These are phyloP conservation scores for Cylindrodendrum hubeiense DNA, from an alignment of 2,329 filamentous ascomycete species.

Conservation along the genomic window DNA sequence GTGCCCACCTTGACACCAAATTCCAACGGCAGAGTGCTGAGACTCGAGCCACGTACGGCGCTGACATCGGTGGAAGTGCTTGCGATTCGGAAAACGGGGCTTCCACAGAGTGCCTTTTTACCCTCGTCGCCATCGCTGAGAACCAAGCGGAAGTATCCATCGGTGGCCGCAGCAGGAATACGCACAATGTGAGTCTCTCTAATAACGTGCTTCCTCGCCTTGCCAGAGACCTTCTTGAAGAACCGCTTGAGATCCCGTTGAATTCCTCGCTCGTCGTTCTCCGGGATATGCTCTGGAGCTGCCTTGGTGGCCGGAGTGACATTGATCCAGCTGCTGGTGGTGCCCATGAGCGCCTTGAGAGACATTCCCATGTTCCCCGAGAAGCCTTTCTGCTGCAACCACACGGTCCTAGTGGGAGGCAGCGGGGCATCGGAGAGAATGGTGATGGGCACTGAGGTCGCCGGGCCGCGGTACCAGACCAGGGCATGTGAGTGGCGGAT, in stretches of 20 bases:
- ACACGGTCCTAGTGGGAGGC: slow-evolving; percentile 69
- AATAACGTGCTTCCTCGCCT: slow-evolving; percentile 61
- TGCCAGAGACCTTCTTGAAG: slow-evolving; percentile 64
- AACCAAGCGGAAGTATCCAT: slow-evolving; percentile 78
- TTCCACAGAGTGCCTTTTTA: slow-evolving; percentile 72
- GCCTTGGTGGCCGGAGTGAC: slow-evolving; percentile 71
- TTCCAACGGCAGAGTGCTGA: slow-evolving; percentile 75
- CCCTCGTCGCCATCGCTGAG: slow-evolving; percentile 62
- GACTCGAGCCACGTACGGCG: slow-evolving; percentile 73
- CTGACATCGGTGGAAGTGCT: slow-evolving; percentile 73
- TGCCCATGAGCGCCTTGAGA: slow-evolving; percentile 71
- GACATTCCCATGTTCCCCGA: slow-evolving; percentile 77
- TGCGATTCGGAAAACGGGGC: slow-evolving; percentile 77
- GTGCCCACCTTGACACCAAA: slow-evolving; percentile 70
- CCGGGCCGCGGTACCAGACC: slow-evolving; percentile 74
- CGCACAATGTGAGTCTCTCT: slow-evolving; percentile 75
- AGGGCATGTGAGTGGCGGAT: slow-evolving; percentile 74
- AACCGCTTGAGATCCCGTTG: slow-evolving; percentile 77
- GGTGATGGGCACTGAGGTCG: slow-evolving; percentile 73
- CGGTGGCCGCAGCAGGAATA: slow-evolving; percentile 71
- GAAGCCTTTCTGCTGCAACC: slow-evolving; percentile 77
- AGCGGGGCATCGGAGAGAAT: slow-evolving; percentile 71
- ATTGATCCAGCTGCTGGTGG: slow-evolving; percentile 72
- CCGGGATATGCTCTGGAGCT: slow-evolving; percentile 60
- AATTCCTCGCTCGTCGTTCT: slow-evolving; percentile 73